A percentile compares a stretch with the other conserved stretches of the same genome.
Conservation (phyloP, 2,329 filamentous ascomycete genomes). For the Neurospora sp. region DNA sequence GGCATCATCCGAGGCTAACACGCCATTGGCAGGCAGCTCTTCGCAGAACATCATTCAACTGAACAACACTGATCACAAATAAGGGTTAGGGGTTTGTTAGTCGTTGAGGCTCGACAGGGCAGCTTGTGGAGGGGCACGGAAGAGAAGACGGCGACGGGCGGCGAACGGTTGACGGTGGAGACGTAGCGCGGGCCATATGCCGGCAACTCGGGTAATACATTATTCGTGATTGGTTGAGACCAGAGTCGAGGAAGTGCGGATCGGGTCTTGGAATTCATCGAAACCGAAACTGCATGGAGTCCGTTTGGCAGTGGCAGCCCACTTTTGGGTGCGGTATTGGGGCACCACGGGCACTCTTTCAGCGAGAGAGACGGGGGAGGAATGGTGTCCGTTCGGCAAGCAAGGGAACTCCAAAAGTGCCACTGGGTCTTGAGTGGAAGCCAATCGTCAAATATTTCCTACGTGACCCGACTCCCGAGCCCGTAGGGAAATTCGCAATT, state of each 20-base stretch:
- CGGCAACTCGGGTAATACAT: slow-evolving; percentile 24
- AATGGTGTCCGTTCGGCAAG: neutral
- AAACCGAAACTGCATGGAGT: slow-evolving; percentile 7
- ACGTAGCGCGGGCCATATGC: slow-evolving; percentile 12
- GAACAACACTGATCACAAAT: neutral
- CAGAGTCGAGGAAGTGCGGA: slow-evolving; percentile 3
- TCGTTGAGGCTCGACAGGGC: slow-evolving; percentile 1
- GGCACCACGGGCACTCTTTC: neutral
- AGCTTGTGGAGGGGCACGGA: neutral
- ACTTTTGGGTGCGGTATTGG: neutral
- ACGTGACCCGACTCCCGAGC: neutral
- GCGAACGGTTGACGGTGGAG: neutral
- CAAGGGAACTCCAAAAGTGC: neutral
- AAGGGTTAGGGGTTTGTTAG: neutral
- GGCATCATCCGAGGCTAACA: slow-evolving; percentile 4
- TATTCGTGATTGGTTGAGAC: slow-evolving; percentile 17
- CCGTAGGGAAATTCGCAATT: neutral
- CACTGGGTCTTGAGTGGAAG: neutral
- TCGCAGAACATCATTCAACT: neutral
- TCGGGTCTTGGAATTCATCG: slow-evolving; percentile 6
- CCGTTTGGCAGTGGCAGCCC: neutral
- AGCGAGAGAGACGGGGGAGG: neutral
- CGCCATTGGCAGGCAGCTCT: neutral
- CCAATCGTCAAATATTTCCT: neutral
- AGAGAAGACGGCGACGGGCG: neutral